phyloP scores from a whole-genome alignment of 176 grass and related monocot genomes.

The Thalia dealbata region DNA sequence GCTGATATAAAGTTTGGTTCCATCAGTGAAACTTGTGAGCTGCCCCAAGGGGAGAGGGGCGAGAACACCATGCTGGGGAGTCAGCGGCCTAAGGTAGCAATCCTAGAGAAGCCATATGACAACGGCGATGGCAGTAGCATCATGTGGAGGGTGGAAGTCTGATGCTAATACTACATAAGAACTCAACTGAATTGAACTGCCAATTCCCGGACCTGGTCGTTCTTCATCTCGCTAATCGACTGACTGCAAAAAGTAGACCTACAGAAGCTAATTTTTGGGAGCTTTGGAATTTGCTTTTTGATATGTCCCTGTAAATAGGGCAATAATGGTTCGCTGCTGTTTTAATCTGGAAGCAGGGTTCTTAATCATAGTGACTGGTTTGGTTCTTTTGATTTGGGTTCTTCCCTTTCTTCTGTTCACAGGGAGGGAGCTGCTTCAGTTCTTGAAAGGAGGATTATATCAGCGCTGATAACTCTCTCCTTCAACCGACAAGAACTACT shows the following conservation, averaged over 20 bases:
- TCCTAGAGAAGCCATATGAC: not conserved
- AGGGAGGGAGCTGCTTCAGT: no score
- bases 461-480: no score
- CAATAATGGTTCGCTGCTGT: not conserved
- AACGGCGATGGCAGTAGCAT: not conserved
- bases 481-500: no score
- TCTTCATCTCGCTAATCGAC: not conserved
- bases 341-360: not conserved
- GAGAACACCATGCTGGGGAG: not conserved
- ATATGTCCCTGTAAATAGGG: not conserved
- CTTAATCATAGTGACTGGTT: no score
- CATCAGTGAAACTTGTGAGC: not conserved
- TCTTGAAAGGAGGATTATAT: no score
- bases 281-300: not conserved
- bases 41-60: not conserved
- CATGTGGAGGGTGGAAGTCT: slow-evolving; percentile 2
- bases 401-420: no score
- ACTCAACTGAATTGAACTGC: not conserved
- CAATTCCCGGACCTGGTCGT: not conserved
- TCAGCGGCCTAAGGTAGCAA: not conserved
- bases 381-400: no score
- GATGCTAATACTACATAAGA: not conserved
- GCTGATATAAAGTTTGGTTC: slow-evolving; percentile 4
- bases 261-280: not conserved
- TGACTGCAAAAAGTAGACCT: not conserved